phyloP scores from a whole-genome alignment of 805 yeast species.

The Candida quercuum region DNA sequence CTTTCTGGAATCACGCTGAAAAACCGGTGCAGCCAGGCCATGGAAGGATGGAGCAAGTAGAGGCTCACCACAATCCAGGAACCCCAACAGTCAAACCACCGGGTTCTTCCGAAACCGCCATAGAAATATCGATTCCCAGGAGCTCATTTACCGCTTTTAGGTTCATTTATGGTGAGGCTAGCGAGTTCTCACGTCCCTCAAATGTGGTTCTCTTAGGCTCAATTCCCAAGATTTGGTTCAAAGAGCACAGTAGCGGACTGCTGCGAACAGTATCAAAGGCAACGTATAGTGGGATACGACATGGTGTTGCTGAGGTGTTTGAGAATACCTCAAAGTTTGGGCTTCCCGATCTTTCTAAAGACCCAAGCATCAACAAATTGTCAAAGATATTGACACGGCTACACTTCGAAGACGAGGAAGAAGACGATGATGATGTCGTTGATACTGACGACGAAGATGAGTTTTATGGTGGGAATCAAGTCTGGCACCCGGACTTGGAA shows the following conservation, averaged over 20 bases:
- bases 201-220: conserved; percentile 49
- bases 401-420: conserved; percentile 3
- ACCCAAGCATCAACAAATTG: conserved; percentile 1
- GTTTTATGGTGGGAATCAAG: neutral
- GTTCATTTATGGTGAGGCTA: conserved; percentile 45
- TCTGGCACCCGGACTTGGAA: too few relatives aligned
- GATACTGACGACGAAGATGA: neutral
- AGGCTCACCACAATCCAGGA: too few relatives aligned
- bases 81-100: too few relatives aligned
- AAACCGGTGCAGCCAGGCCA: too few relatives aligned
- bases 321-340: conserved; percentile 5
- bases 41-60: too few relatives aligned
- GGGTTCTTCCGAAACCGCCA: too few relatives aligned
- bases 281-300: conserved; percentile 3
- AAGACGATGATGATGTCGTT: neutral
- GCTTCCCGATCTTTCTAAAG: conserved; percentile 2
- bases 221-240: conserved; percentile 52
- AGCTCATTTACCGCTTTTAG: conserved; percentile 59
- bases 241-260: conserved; percentile 29
- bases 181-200: conserved; percentile 43
- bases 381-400: neutral
- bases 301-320: conserved; percentile 5
- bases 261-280: conserved; percentile 14
- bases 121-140: too few relatives aligned
- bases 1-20: too few relatives aligned